Evolutionary conservation across 306 rosid species (phyloP).

Genomic region (Mimosa pudica): DNA sequence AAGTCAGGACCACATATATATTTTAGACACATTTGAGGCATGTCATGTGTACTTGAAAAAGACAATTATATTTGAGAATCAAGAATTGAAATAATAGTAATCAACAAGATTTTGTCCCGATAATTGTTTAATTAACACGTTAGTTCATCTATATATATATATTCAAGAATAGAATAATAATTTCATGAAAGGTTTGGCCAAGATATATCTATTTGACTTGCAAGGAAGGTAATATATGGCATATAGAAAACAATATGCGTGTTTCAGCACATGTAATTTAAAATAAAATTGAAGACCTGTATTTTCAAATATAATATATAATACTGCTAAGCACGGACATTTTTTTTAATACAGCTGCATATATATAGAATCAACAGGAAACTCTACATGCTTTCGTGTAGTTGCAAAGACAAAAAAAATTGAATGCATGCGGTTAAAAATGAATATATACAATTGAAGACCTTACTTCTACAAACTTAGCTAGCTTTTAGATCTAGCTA

Average conservation of each 20-base stretch:
- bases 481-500: neutral
- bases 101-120: conserved; percentile 36
- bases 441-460: no score
- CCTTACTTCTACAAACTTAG: no score
- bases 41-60: neutral
- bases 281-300: neutral
- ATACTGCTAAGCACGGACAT: no score
- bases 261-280: no score
- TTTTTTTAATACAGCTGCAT: no score
- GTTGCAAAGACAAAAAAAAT: neutral
- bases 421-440: no score
- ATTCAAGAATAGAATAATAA: conserved; percentile 24
- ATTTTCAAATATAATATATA: neutral
- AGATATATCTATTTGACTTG: neutral
- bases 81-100: neutral
- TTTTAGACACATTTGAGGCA: neutral
- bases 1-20: conserved; percentile 31
- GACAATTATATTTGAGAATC: conserved; percentile 2
- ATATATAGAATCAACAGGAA: neutral
- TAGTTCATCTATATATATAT: neutral
- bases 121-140: conserved; percentile 2
- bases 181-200: neutral
- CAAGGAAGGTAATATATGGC: neutral
- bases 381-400: neutral
- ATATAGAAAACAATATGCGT: neutral